Base-by-base conservation (phyloP, 306 rosid species). In the Albizia julibrissin region DNA sequence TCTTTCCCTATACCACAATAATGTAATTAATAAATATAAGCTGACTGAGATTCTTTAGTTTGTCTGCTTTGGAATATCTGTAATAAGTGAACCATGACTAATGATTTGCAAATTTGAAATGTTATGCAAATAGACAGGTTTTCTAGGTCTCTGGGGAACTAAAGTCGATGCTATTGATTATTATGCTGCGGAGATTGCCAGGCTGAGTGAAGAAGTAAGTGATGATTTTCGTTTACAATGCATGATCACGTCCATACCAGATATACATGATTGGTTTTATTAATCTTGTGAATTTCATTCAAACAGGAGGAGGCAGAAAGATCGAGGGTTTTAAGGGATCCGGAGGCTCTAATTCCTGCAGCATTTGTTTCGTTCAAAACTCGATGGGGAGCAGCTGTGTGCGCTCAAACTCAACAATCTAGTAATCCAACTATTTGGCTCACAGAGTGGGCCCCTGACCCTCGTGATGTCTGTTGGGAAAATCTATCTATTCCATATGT, bases 371-470 rank as follows among this genome's bases (percentile, higher is more conserved):
- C 98, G 16, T 95, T 95, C 86, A 93, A 71, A 89, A 88, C 89
- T 2, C 88, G 98, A 77, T 93, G 98, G 97, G 97, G 87, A 21
- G 98, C 97, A n/a, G 98, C 97, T 21, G 92, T 95, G 50, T 95
- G 94, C 50, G 95, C 99, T 88, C 99, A 95, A 87, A 90, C 98
- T 81, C 98, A 91, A 81, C 99, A 95, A 66, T 82, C 93, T 52
- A 88, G 93, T 72, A 84, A 95, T 84, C 92, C 98, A 26, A 93
- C 93, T 40, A 66, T 93, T 80, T 93, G 99, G 97, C 88, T 95
- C 79, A 95, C 98, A 40, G 99, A 95, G 39, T 95, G 99, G 99
- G 98, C 97, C 79, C 95, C 99, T 34, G 95, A 93, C 80, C 99
- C 99, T 67, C 79, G 97, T 11, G 99, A 95, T 43, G 84, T 95